Evolutionary conservation across 257 asterid species (phyloP), one percentile per base, ranked within the genome.

Genomic region (Solanum chaucha): DNA sequence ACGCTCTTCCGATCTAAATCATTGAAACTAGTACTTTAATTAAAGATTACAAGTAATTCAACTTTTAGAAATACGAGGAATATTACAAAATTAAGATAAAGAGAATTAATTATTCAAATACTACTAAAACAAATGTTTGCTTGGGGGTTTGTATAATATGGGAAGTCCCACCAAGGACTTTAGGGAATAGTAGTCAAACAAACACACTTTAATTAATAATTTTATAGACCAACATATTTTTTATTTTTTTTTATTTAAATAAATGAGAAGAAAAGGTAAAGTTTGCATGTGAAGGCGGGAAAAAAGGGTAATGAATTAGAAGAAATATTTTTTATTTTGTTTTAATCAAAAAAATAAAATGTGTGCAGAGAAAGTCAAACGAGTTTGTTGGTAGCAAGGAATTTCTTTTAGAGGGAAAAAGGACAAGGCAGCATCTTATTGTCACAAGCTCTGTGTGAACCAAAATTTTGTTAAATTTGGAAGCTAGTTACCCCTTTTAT

Each of bases 201-300:
- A 75, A 46, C 14, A 20, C 85, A 65, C 74, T 88, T 85, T 78
- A 85, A 67, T 88, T 72, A 72, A 74, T 73, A 75, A 77, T 12
- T 77, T 65, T 44, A 34, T 26, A 78, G 74, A 64, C 64, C n/a
- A 55, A 55, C 9, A 55, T 55, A 55, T 55, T 17, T 17, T 55
- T 17, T 6, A 55, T 17, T 55, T 55, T 2, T 48, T 51, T 51
- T 51, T 46, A 51, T 55, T 55, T 17, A 15, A 55, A 55, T 74
- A 59, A 61, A 22, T 35, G 6, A n/a, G 17, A 38, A 30, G 7
- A 40, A 84, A 73, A 48, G 84, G n/a, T 1, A 80, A 61, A 87
- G 32, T 80, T 86, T 81, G 82, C 88, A 86, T 86, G 87, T 86
- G 88, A 88, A 88, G 87, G 88, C 87, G 89, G 89, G 88, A 83